phyloP scores from a whole-genome alignment of 2,329 filamentous ascomycete genomes.

The Grosmannia penicillata region DNA sequence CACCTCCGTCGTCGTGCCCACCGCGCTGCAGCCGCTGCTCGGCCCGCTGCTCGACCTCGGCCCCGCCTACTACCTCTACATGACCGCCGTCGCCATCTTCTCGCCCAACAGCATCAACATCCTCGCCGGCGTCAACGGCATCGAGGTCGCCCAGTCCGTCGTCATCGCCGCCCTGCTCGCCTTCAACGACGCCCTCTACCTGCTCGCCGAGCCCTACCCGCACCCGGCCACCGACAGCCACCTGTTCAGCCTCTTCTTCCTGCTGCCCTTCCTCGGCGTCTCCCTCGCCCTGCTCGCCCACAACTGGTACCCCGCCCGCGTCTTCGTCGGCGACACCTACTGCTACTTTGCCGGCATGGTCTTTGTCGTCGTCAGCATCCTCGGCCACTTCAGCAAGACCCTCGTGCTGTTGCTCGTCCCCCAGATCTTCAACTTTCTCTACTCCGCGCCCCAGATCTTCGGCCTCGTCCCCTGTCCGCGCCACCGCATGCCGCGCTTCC shows the following conservation, averaged over 20 bases:
- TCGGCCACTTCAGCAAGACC: conserved; percentile 97
- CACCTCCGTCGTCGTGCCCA: conserved; percentile 83
- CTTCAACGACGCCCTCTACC: conserved; percentile 78
- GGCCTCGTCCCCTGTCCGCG: conserved; percentile 81
- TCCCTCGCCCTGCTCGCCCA: conserved; percentile 74
- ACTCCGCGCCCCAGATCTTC: conserved; percentile 85
- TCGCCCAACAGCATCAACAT: conserved; percentile 99
- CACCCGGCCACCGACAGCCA: conserved; percentile 94
- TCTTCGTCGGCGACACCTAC: conserved; percentile 97
- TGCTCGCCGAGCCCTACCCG: conserved; percentile 48
- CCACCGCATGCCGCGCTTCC: conserved; percentile 82
- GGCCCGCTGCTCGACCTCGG: conserved; percentile 73
- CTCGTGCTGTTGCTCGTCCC: conserved; percentile 80
- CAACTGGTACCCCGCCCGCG: conserved; percentile 90
- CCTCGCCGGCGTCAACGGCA: conserved; percentile 96
- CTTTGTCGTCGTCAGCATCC: conserved; percentile 90
- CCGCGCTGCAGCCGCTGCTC: conserved; percentile 69
- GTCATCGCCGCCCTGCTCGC: conserved; percentile 75
- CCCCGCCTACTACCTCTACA: conserved; percentile 83
- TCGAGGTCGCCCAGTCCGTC: conserved; percentile 88
- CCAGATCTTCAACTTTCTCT: conserved; percentile 93
- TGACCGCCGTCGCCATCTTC: conserved; percentile 93
- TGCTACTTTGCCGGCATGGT: conserved; percentile 99
- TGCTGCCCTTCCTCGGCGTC: conserved; percentile 88
- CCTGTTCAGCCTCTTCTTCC: conserved; percentile 86